These are phyloP conservation scores for Prunus persica DNA, from an alignment of 306 rosid genomes.

Conservation along the genomic window Prunus_persica_NCBIv2 NC_034011.1:2992001-2992500, in stretches of 20 bases:
- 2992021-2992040: slow-evolving; percentile 46
- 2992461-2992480: slow-evolving; percentile 96
- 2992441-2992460: slow-evolving; percentile 87
- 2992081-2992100: slow-evolving; percentile 59
- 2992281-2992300: slow-evolving; percentile 45
- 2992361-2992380: slow-evolving; percentile 46
- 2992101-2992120: slow-evolving; percentile 40
- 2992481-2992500: slow-evolving; percentile 97
- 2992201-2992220: slow-evolving; percentile 33
- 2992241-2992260: slow-evolving; percentile 63
- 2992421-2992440: slow-evolving; percentile 95
- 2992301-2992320: slow-evolving; percentile 51
- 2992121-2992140: slow-evolving; percentile 38
- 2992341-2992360: slow-evolving; percentile 27
- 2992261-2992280: slow-evolving; percentile 45
- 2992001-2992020: slow-evolving; percentile 49
- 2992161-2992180: slow-evolving; percentile 33
- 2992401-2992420: slow-evolving; percentile 96
- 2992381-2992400: slow-evolving; percentile 78
- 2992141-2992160: slow-evolving; percentile 34
- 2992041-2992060: slow-evolving; percentile 58
- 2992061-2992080: slow-evolving; percentile 53
- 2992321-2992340: slow-evolving; percentile 35
- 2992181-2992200: neutral
- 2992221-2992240: slow-evolving; percentile 17